Base-by-base conservation (phyloP, 352 stramenopile genomes). In the Paralagenidium karlingii region DNA sequence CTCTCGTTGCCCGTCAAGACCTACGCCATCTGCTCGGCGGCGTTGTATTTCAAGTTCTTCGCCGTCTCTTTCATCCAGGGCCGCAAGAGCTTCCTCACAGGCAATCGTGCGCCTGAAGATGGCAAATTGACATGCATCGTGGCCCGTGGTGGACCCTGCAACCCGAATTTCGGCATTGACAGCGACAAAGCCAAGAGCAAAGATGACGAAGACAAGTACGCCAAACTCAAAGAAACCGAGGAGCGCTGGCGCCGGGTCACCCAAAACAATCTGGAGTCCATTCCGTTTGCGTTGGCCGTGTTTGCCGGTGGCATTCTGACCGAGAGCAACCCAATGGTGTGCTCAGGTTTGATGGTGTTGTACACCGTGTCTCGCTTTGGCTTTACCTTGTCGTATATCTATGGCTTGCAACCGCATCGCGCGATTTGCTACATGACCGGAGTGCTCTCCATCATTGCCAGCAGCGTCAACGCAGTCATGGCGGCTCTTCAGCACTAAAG, bases 41-140 rank as follows among this genome's bases (percentile, higher is more conserved):
- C 61, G 8, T 40, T 85, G 24, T 65, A 79, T 45, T 24, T 67
- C 53, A 85, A 85, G 57, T 82, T 78, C 55, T 34, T 85, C 32
- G 36, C 43, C 24, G 51, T 51, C 5, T 62, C 57, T n/a, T 52
- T 54, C 34, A 67, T 79, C 34, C 65, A 82, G 45, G 61, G 55
- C 18, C 40, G 43, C 43, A 68, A 61, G 58, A 78, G 60, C 22
- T 85, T 80, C 49, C 33, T 28, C 22, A 36, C 65, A 3, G 68
- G 65, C 12, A 52, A 45, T 1, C 70, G 70, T 22, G 53, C 68
- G 16, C 64, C 70, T 2, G 67, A 84, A 46, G 70, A 84, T 43
- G 51, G 45, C 21, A 64, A 53, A 34, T 49, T 81, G 10, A 34
- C 26, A 8, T 20, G n/a, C n/a, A n/a, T n/a, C n/a, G n/a, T 53